Evolutionary conservation across 352 stramenopile genomes (phyloP).

Genomic region (Pythium graminicola): DNA sequence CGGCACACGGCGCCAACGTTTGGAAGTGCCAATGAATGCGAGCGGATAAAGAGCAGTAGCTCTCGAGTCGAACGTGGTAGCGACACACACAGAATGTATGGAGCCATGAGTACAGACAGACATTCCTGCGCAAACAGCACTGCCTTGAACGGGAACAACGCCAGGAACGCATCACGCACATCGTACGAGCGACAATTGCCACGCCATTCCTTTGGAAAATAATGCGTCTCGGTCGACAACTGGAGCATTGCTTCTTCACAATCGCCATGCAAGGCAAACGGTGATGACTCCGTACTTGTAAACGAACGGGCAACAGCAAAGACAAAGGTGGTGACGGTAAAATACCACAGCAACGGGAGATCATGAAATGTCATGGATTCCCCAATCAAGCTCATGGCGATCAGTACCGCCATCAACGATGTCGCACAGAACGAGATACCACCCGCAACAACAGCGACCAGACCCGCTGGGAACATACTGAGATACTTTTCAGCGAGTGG

Average conservation of each 20-base stretch:
- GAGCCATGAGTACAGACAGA: slow-evolving; percentile 90
- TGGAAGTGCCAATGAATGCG: slow-evolving; percentile 89
- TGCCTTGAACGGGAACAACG: slow-evolving; percentile 93
- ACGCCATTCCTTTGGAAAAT: slow-evolving; percentile 94
- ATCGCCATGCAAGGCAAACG: slow-evolving; percentile 66
- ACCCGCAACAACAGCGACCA: slow-evolving; percentile 87
- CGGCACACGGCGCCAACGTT: slow-evolving; percentile 93
- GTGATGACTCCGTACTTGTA: slow-evolving; percentile 49
- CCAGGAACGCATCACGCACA: slow-evolving; percentile 81
- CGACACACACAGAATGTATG: slow-evolving; percentile 95
- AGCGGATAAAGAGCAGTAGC: slow-evolving; percentile 92
- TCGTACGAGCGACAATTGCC: slow-evolving; percentile 80
- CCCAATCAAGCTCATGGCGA: slow-evolving; percentile 92
- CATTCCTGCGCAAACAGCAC: slow-evolving; percentile 92
- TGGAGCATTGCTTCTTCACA: slow-evolving; percentile 82
- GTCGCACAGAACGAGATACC: slow-evolving; percentile 95
- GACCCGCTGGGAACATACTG: slow-evolving; percentile 89
- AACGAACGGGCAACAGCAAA: slow-evolving; percentile 82
- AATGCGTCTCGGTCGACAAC: slow-evolving; percentile 92
- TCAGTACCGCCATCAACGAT: slow-evolving; percentile 91
- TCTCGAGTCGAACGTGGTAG: slow-evolving; percentile 85
- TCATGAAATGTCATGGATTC: slow-evolving; percentile 94
- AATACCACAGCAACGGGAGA: slow-evolving; percentile 96
- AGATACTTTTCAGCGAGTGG: slow-evolving; percentile 91
- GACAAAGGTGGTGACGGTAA: slow-evolving; percentile 85